phyloP scores from a whole-genome alignment of 441 rosid genomes.

The Populus trichocarpa region DNA sequence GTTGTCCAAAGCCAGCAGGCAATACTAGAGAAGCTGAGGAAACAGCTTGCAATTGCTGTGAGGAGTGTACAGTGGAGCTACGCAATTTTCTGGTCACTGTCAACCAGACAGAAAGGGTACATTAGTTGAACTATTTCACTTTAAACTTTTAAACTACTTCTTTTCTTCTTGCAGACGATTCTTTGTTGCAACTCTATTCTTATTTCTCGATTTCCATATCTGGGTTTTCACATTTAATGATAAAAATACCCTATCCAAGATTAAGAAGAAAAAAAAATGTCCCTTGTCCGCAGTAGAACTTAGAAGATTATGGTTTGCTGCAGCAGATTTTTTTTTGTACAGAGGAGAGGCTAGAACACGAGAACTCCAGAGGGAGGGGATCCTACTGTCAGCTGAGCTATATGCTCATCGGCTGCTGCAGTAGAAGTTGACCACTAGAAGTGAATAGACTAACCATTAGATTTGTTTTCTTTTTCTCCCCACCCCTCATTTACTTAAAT shows the following conservation, averaged over 20 bases:
- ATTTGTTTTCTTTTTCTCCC: neutral
- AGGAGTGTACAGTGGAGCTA: slow-evolving; percentile 84
- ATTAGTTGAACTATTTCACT: neutral
- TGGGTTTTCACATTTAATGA: slow-evolving; percentile 13
- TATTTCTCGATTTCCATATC: slow-evolving; percentile 9
- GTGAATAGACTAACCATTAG: neutral
- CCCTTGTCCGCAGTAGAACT: neutral
- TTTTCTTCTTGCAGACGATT: neutral
- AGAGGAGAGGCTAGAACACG: too few species aligned
- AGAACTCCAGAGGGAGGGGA: too few species aligned
- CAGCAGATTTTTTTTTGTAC: too few species aligned
- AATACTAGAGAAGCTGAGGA: slow-evolving; percentile 46
- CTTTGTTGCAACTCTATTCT: slow-evolving; percentile 3
- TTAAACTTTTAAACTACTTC: neutral
- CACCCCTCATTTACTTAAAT: neutral
- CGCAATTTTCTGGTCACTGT: slow-evolving; percentile 80
- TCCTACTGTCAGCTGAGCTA: too few species aligned
- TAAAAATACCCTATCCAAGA: neutral
- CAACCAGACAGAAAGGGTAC: slow-evolving; percentile 64
- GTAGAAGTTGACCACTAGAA: neutral
- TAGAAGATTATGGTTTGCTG: too few species aligned
- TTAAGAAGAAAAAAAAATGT: neutral
- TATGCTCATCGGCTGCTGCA: too few species aligned
- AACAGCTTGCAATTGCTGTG: slow-evolving; percentile 73
- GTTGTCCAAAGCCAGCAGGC: slow-evolving; percentile 26